Evolutionary conservation across 176 grass and related monocot species (phyloP), one percentile per base, ranked within the genome.

Genomic region (Neostapfia colusana): DNA sequence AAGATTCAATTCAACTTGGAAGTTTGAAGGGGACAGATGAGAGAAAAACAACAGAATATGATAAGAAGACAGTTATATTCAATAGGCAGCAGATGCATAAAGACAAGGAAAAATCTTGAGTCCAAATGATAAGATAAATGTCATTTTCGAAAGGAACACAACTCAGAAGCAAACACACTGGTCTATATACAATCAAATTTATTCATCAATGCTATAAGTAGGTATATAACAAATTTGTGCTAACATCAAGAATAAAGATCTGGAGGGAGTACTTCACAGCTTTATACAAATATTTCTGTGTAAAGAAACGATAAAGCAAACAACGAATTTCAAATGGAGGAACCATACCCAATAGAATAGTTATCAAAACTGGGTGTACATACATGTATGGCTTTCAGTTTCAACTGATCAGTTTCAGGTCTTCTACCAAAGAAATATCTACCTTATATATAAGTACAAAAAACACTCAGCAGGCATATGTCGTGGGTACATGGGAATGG

Each of bases 371-470:
- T 40, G 8, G n/a, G 16, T 31, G n/a, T 23, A 42, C 0, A 17
- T 73, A 50, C 44, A 73, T 21, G 43, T 53, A 73, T 53, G 15
- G 34, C 44, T 73, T 82, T 82, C 69, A 28, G 64, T 65, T 80
- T 82, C 69, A 28, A 82, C 9, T 31, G 69, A 51, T 64, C 57
- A 73, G 78, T 44, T 27, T 43, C 21, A 73, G 10, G 69, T 73
- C 34, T 21, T 27, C 3, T 42, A 55, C 6, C 5, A 34, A 65
- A 82, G 53, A 73, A 82, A 82, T 73, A 82, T 62, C 65, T 76
- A 48, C 16, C 23, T 20, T 63, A 43, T 51, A 76, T 62, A 76
- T 51, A 69, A 41, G 73, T 69, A 84, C 73, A 81, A 64, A 81
- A 70, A 64, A 51, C 12, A 26, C 48, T 58, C 51, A 58, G 56